Evolutionary conservation across 2,329 filamentous ascomycete genomes (phyloP).

Genomic region (Xylariaceae sp.): DNA sequence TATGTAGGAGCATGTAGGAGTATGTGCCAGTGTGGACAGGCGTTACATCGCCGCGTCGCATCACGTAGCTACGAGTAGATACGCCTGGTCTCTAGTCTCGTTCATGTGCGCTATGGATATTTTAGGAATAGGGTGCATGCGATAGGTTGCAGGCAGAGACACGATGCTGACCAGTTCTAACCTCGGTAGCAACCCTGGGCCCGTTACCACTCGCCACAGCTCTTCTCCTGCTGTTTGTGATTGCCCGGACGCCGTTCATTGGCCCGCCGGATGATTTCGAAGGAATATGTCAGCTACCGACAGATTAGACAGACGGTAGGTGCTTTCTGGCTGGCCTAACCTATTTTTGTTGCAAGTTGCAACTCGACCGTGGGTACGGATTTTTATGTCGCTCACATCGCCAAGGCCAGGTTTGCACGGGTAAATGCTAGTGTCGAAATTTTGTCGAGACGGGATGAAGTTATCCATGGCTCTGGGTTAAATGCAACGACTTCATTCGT

Average conservation of each 20-base stretch:
- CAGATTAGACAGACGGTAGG: too few species aligned
- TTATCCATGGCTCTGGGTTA: not conserved
- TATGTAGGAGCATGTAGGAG: too few species aligned
- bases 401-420: too few species aligned
- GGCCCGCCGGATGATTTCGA: not conserved
- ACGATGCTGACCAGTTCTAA: not conserved
- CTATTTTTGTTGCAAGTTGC: too few species aligned
- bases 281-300: not conserved
- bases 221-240: constrained; percentile 3
- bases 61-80: not conserved
- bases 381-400: too few species aligned
- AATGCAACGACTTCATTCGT: not conserved
- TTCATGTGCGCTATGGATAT: too few species aligned
- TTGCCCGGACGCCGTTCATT: not conserved
- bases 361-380: too few species aligned
- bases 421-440: too few species aligned
- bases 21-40: not conserved
- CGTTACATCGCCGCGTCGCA: not conserved
- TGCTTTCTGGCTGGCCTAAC: too few species aligned
- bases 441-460: too few species aligned
- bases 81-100: too few species aligned
- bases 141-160: not conserved
- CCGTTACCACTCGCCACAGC: not conserved
- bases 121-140: too few species aligned
- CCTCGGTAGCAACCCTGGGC: not conserved